phyloP scores from a whole-genome alignment of 2,329 filamentous ascomycete species.

The Pestalotiopsis sp. region DNA sequence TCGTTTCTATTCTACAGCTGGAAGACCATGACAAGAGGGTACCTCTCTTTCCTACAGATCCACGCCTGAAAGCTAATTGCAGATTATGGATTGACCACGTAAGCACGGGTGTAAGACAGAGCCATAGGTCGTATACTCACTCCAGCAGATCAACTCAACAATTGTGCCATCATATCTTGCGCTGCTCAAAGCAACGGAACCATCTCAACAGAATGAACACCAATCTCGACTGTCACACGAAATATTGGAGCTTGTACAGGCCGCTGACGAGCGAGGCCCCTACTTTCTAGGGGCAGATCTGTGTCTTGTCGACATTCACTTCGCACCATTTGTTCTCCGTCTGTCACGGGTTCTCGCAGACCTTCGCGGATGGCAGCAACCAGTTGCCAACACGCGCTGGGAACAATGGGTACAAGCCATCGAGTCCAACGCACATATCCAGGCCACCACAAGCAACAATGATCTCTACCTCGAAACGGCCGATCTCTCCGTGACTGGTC shows the following conservation, averaged over 20 bases:
- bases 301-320: conserved; percentile 72
- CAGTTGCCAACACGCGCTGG: conserved; percentile 66
- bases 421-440: conserved; percentile 63
- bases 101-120: conserved; percentile 30
- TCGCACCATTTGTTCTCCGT: conserved; percentile 75
- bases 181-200: conserved; percentile 68
- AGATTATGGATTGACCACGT: conserved; percentile 83
- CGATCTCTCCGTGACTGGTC: conserved; percentile 45
- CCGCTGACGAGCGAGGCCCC: conserved; percentile 59
- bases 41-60: conserved; percentile 64
- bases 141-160: conserved; percentile 69
- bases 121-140: conserved; percentile 6
- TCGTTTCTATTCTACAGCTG: conserved; percentile 47
- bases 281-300: conserved; percentile 63
- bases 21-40: conserved; percentile 70
- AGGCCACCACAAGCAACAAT: conserved; percentile 68
- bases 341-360: conserved; percentile 67
- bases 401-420: conserved; percentile 71
- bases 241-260: conserved; percentile 56
- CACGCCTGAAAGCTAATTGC: conserved; percentile 72
- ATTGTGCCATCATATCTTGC: conserved; percentile 79
- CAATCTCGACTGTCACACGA: conserved; percentile 66
- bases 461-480: conserved; percentile 56
- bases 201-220: conserved; percentile 57
- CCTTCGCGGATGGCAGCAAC: conserved; percentile 67